These are phyloP conservation scores for Dianthus caryophyllus DNA, from an alignment of 148 eudicot genomes.

Conservation along the genomic window DNA sequence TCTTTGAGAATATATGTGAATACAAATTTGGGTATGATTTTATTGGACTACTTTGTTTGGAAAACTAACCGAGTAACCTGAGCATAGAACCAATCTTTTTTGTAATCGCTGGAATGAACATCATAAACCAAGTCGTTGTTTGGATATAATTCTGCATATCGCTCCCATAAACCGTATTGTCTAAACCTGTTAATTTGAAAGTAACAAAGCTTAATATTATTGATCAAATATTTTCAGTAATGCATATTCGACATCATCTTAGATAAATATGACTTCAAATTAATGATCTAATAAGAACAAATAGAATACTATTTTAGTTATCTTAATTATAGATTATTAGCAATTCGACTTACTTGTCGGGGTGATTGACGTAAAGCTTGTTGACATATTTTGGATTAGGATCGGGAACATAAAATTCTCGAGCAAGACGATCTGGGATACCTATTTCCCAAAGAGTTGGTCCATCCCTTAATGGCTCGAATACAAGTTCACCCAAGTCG, in stretches of 20 bases:
- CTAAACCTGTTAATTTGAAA: constrained; percentile 25
- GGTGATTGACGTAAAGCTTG: constrained; percentile 40
- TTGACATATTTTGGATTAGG: constrained; percentile 38
- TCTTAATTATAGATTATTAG: neutral
- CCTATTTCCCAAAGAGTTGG: constrained; percentile 93
- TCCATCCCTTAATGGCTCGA: constrained; percentile 68
- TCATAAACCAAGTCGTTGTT: constrained; percentile 34
- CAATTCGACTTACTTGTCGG: constrained; percentile 28
- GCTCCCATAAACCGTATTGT: constrained; percentile 50
- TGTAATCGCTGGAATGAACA: constrained; percentile 30
- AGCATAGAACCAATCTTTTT: constrained; percentile 48
- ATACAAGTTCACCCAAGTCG: constrained; percentile 59
- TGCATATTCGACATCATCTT: too few species aligned
- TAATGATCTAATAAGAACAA: too few species aligned
- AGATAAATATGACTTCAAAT: too few species aligned
- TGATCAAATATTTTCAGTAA: too few species aligned
- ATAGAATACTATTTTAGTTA: neutral
- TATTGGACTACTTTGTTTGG: too few species aligned
- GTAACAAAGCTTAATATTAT: neutral
- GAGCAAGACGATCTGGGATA: constrained; percentile 65
- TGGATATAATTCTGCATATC: constrained; percentile 38
- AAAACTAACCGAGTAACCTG: constrained; percentile 40
- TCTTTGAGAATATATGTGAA: too few species aligned
- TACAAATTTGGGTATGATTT: too few species aligned
- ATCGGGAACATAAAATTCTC: constrained; percentile 49